Base-by-base conservation (phyloP, 2,329 filamentous ascomycete species). In the Rutstroemia sp. region DNA sequence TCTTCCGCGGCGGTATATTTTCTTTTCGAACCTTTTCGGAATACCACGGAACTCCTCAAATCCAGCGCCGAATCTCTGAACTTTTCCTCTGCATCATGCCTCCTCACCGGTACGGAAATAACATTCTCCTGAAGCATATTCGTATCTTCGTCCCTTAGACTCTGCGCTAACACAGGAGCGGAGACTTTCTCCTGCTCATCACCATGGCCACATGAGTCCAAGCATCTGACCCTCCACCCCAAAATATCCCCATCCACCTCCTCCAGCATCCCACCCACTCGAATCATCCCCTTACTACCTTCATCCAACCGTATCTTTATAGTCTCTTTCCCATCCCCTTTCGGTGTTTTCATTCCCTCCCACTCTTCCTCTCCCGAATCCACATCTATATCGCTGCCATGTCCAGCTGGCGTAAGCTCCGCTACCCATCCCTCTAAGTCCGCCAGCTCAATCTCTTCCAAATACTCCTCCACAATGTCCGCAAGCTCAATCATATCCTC, bases 61-160 rank as follows among this genome's bases (percentile, higher is more conserved):
- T 44, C 53, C 19, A 56, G 37, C 3, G 38, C 53, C 4, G 47
- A 56, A 14, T 56, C 53, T 51, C 53, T 45, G 27, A 56, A 56
- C 19, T 21, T 51, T 47, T 21, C 44, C 10, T 47, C 44, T 7
- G 10, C 12, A 25, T 47, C 23, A 16, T 16, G 5, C 14, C 14
- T 27, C 44, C 23, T 27, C 44, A 16, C 23, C 3, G 23, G 23
- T 23, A 25, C 16, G 5, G 23, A 14, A 23, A 47, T 30, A 12
- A 44, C 18, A 21, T 47, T 47, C 4, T 47, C 23, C 19, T 30
- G 18, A n/a, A 44, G 18, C 7, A 19, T 23, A 23, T 50, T 23
- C 5, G 16, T 9, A 50, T 42, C 23, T n/a, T 21, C 30, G 6
- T 37, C 49, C 18, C 37, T 50, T 14, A 19, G 8, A 21, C 45